These are phyloP conservation scores for Amanita molliuscula DNA, from an alignment of 768 basidiomycete genomes.

Conservation along the genomic window DNA sequence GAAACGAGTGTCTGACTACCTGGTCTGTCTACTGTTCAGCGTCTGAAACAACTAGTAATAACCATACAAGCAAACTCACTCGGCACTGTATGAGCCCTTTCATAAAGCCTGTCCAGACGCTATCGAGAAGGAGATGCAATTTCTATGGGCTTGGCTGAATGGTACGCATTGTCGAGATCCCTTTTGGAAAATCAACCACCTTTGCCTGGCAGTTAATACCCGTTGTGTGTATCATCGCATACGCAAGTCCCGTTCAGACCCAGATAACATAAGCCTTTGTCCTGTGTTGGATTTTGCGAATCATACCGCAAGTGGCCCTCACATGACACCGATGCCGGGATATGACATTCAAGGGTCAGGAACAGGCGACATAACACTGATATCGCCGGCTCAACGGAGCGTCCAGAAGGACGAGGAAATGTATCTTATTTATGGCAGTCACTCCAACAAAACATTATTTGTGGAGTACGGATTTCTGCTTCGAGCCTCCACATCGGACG, in stretches of 20 bases:
- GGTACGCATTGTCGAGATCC: constrained; percentile 33
- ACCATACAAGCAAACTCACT: constrained; percentile 12
- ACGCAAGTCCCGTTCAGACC: constrained; percentile 34
- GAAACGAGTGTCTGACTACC: constrained; percentile 33
- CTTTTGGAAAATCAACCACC: not conserved
- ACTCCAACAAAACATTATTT: constrained; percentile 69
- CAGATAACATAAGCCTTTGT: constrained; percentile 78
- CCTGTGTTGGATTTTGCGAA: constrained; percentile 92
- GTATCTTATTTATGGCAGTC: constrained; percentile 69
- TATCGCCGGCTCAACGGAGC: constrained; percentile 32
- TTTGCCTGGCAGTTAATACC: constrained; percentile 63
- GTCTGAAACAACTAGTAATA: not conserved
- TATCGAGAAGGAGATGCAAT: constrained; percentile 30
- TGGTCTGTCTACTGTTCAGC: constrained; percentile 33
- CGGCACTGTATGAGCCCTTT: constrained; percentile 3
- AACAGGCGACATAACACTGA: constrained; percentile 37
- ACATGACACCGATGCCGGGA: constrained; percentile 32
- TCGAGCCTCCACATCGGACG: constrained; percentile 27
- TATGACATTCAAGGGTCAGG: constrained; percentile 11
- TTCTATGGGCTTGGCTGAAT: constrained; percentile 88
- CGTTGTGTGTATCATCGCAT: constrained; percentile 74
- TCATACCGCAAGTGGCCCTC: constrained; percentile 37
- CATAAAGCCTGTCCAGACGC: constrained; percentile 6
- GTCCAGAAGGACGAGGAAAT: constrained; percentile 54
- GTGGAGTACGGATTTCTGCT: constrained; percentile 87